phyloP scores from a whole-genome alignment of 345 rosid genomes.

The Punica granatum region DNA sequence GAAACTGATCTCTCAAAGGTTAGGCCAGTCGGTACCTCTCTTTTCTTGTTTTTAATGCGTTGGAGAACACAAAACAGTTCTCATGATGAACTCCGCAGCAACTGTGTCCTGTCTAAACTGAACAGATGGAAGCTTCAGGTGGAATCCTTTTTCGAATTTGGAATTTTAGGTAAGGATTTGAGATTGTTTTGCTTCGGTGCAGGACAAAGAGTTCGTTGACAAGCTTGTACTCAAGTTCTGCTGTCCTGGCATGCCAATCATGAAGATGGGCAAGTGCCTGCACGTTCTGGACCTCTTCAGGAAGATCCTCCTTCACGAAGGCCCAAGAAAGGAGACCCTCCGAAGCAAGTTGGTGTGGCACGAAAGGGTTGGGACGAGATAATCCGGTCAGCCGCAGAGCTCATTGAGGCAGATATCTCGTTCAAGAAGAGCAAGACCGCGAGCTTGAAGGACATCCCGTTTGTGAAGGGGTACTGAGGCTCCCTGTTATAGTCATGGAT shows the following conservation, averaged over 20 bases:
- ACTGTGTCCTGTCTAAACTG: not conserved
- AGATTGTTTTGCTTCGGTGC: not conserved
- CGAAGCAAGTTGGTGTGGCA: too few species aligned
- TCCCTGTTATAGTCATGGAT: conserved; percentile 3
- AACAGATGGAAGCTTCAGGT: too few species aligned
- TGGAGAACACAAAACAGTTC: too few species aligned
- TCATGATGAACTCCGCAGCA: too few species aligned
- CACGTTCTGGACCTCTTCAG: conserved; percentile 9
- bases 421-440: not conserved
- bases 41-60: too few species aligned
- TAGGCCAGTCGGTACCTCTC: too few species aligned
- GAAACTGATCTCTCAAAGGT: not conserved
- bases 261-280: not conserved
- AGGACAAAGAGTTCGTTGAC: not conserved
- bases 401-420: not conserved
- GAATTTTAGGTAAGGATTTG: not conserved
- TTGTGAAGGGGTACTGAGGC: conserved; percentile 5
- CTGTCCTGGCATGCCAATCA: not conserved
- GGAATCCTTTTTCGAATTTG: too few species aligned
- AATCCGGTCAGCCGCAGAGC: conserved; percentile 8
- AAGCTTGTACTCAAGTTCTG: conserved; percentile 10
- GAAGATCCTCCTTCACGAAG: not conserved
- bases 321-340: too few species aligned
- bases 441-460: conserved; percentile 11
- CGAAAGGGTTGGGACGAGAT: not conserved